Conservation (phyloP, 495 filamentous ascomycete species). For the Penicillium dipodomyicola region DNA sequence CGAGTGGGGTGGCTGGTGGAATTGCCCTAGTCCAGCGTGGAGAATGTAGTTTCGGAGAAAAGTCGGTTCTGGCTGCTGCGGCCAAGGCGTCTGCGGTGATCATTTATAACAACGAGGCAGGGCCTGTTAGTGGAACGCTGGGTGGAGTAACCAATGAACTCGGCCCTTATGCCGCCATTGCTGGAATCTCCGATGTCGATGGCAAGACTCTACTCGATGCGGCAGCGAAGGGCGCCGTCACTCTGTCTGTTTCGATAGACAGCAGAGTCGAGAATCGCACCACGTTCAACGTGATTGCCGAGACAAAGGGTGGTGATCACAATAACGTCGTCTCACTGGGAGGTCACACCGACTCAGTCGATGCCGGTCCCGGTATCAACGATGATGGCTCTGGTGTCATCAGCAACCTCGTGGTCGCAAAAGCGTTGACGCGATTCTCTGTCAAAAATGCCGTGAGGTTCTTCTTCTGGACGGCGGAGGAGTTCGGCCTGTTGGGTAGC, state of each 20-base stretch:
- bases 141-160: constrained; percentile 47
- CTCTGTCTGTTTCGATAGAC: constrained; percentile 32
- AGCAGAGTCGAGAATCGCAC: constrained; percentile 46
- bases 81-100: constrained; percentile 58
- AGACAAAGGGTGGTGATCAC: constrained; percentile 62
- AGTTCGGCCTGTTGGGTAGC: constrained; percentile 63
- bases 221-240: constrained; percentile 35
- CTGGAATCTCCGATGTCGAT: constrained; percentile 52
- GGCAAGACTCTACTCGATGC: constrained; percentile 47
- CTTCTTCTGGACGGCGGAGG: constrained; percentile 67
- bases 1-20: constrained; percentile 49
- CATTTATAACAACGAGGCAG: constrained; percentile 65
- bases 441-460: constrained; percentile 69
- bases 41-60: constrained; percentile 58
- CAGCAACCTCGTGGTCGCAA: constrained; percentile 62
- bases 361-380: constrained; percentile 62
- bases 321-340: constrained; percentile 62
- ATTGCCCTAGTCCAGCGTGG: constrained; percentile 65
- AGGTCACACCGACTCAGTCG: constrained; percentile 68
- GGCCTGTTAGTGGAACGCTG: constrained; percentile 53
- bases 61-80: constrained; percentile 56
- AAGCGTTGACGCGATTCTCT: constrained; percentile 54
- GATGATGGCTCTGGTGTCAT: constrained; percentile 67
- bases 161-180: constrained; percentile 50
- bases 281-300: constrained; percentile 67